Evolutionary conservation across 495 filamentous ascomycete genomes (phyloP), one percentile per base, ranked within the genome.

Genomic region (Lindgomyces ingoldianus): DNA sequence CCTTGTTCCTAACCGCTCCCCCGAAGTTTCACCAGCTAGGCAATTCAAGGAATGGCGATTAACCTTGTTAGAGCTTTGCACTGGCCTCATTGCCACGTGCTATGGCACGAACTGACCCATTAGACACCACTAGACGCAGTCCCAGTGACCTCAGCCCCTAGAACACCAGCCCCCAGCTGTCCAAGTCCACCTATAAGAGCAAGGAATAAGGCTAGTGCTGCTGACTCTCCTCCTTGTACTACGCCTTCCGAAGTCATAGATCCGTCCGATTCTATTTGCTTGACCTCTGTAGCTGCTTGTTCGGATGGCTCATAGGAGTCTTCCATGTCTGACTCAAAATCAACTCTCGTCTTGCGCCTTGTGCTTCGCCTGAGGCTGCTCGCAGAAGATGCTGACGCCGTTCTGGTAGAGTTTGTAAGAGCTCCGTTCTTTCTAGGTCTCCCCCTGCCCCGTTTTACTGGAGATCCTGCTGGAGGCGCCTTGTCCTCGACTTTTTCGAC

Each of bases 401-500:
- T 57, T 21, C 41, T 11, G 18, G 61, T 36, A 41, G 18, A 29
- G 0, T 45, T 57, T 25, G 47, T 53, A 19, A 60, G 36, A 4
- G 49, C 48, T 4, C 11, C 54, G 26, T 51, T 54, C 44, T 70
- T 72, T 60, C 47, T 70, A 1, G 70, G 65, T 39, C 70, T 36
- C 10, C 67, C 70, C 19, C 70, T 36, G 14, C 67, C 70, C 21
- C 70, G 54, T 44, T 69, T 72, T 48, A 9, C 56, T 1, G 69
- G 65, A 2, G 69, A 47, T 12, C 39, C 26, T 4, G 33, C 36
- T 1, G 47, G 56, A 2, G 49, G 14, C 18, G 30, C 9, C 11
- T 46, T 22, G 14, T 53, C 58, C 42, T 69, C 55, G 6, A 26
- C n/a, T 29, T 33, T n/a, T 10, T 64, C 25, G 2, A 30, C 39